A percentile compares a stretch with the other conserved stretches of the same genome.
Conservation (phyloP, 108 stramenopile genomes). For the Skeletonema menzelii region DNA sequence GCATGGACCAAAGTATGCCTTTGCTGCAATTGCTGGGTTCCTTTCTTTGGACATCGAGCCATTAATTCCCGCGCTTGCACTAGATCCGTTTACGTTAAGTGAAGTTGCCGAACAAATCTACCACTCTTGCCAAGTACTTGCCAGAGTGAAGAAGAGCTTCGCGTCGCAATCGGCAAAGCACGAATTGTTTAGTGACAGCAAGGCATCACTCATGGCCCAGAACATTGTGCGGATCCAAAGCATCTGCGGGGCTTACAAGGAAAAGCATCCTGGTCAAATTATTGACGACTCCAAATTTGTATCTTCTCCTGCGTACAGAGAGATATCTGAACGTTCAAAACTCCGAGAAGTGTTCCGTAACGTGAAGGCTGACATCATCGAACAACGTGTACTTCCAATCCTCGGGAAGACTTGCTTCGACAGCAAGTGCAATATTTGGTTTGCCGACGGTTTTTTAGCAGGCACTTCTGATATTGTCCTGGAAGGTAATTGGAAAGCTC, state of each 20-base stretch:
- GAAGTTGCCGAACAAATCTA: conserved; percentile 71
- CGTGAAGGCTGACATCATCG: conserved; percentile 37
- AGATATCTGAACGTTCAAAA: conserved; percentile 48
- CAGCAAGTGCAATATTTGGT: conserved; percentile 71
- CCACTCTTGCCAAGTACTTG: conserved; percentile 39
- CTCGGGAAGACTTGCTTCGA: conserved; percentile 67
- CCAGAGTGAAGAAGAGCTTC: conserved; percentile 39
- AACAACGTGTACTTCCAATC: conserved; percentile 56
- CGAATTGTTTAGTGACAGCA: conserved; percentile 43
- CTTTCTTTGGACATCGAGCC: conserved; percentile 58
- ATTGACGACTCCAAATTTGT: conserved; percentile 48
- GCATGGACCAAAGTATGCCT: conserved; percentile 79
- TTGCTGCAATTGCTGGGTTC: conserved; percentile 74
- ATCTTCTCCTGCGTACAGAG: conserved; percentile 42
- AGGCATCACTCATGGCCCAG: conserved; percentile 17
- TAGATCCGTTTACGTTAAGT: conserved; percentile 69
- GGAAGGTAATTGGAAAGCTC: conserved; percentile 78
- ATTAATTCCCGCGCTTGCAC: conserved; percentile 59
- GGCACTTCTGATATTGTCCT: conserved; percentile 56
- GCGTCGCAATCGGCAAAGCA: conserved; percentile 33
- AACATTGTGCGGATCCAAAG: conserved; percentile 46
- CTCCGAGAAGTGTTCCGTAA: conserved; percentile 45
- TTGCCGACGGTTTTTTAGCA: conserved; percentile 38
- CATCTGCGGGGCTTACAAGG: conserved; percentile 27
- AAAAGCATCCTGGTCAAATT: conserved; percentile 38